A percentile compares a stretch with the other conserved stretches of the same genome.
phyloP scores from a whole-genome alignment of 495 filamentous ascomycete species.

The Hypoxylon intermedium region DNA sequence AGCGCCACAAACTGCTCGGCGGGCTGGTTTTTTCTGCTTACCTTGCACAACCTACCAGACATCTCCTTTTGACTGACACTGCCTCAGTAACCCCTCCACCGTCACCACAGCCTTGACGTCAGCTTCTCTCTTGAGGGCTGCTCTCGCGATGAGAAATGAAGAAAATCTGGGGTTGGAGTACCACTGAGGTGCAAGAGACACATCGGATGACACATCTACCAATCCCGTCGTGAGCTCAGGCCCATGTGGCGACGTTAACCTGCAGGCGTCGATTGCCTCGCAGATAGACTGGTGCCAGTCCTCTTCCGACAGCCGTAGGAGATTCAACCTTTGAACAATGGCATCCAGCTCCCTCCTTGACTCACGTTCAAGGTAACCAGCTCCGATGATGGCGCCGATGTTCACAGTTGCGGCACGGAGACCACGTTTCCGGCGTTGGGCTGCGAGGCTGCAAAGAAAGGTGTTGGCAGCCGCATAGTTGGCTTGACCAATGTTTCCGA shows the following conservation, averaged over 20 bases:
- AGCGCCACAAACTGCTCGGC: too few relatives aligned
- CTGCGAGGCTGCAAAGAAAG: slow-evolving; percentile 49
- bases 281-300: slow-evolving; percentile 20
- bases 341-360: slow-evolving; percentile 32
- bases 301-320: slow-evolving; percentile 22
- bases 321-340: slow-evolving; percentile 33
- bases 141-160: not conserved
- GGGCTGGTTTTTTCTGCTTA: slow-evolving; percentile 10
- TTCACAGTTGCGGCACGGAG: slow-evolving; percentile 47
- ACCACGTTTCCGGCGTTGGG: slow-evolving; percentile 42
- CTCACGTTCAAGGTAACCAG: slow-evolving; percentile 47
- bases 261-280: slow-evolving; percentile 29
- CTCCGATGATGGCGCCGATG: slow-evolving; percentile 53
- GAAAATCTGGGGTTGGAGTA: slow-evolving; percentile 14
- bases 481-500: slow-evolving; percentile 53
- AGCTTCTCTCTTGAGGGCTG: not conserved
- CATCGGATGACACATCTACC: slow-evolving; percentile 1
- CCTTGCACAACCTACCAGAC: slow-evolving; percentile 14
- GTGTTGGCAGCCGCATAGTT: slow-evolving; percentile 61
- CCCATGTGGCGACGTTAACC: slow-evolving; percentile 6
- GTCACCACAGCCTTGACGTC: not conserved
- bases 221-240: slow-evolving; percentile 31
- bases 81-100: too few relatives aligned
- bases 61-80: slow-evolving; percentile 5
- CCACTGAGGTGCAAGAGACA: not conserved